Percentiles rank a stretch among this genome's conserved stretches.
phyloP scores from a whole-genome alignment of 352 stramenopile genomes.

The Globisporangium lucens region DNA sequence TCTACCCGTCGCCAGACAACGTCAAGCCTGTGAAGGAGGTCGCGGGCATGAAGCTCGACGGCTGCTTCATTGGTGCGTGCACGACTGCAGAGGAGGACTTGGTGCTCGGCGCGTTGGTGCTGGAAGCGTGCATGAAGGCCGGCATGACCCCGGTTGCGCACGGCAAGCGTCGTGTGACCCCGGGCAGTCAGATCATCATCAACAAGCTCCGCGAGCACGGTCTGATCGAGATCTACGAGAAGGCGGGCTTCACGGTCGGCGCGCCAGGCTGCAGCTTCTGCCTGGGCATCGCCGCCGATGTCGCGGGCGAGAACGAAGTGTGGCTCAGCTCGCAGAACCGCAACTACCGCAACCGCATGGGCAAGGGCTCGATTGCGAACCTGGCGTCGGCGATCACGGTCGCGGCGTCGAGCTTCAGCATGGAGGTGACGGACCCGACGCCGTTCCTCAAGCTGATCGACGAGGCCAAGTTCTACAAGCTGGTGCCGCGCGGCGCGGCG shows the following conservation, averaged over 20 bases:
- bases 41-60: conserved; percentile 70
- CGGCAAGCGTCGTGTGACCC: conserved; percentile 75
- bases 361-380: conserved; percentile 77
- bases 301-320: conserved; percentile 78
- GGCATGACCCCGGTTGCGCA: conserved; percentile 52
- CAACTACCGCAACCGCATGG: conserved; percentile 89
- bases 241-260: conserved; percentile 74
- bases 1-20: conserved; percentile 83
- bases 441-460: conserved; percentile 76
- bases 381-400: conserved; percentile 78
- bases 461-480: conserved; percentile 57
- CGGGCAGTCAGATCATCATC: conserved; percentile 76
- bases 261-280: conserved; percentile 81
- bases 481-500: conserved; percentile 47
- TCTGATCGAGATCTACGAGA: conserved; percentile 74
- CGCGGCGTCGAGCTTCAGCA: conserved; percentile 78
- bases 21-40: conserved; percentile 68
- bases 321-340: conserved; percentile 84
- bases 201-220: conserved; percentile 77
- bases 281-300: conserved; percentile 77
- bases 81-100: conserved; percentile 82
- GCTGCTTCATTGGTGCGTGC: conserved; percentile 85
- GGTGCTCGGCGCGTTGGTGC: conserved; percentile 71
- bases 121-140: conserved; percentile 70
- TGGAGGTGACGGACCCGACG: conserved; percentile 74